Base-by-base conservation (phyloP, 2,329 filamentous ascomycete species). In the Onygenales sp. region DNA sequence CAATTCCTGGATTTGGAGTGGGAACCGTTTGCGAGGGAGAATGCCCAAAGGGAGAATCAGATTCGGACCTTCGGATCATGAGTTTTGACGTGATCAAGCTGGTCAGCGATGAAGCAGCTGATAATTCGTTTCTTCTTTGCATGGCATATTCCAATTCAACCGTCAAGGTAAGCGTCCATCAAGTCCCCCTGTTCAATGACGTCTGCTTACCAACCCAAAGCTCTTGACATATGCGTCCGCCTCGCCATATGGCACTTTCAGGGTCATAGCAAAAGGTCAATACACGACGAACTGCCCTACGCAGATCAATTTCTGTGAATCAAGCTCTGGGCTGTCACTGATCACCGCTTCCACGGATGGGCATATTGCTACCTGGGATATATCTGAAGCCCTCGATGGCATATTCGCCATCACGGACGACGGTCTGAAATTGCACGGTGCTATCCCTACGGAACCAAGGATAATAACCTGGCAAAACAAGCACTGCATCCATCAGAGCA, bases 121-220 rank as follows among this genome's bases (percentile, higher is more conserved):
- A 60, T 34, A 55, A 59, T 40, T 56, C 53, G 4, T 83, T 86
- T 61, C 63, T 82, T 2, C 75, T 96, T 52, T 82, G 82, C 0
- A 78, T 95, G 71, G 85, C 80, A 0, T 84, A 93, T 61, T 96
- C 92, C 0, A 92, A 96, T 69, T 96, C 92, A 0, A 83, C 79
- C 2, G 67, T 95, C 42, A 85, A 84, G 67, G 75, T 78, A 62
- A 66, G 63, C 55, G 9, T 37, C 32, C 14, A 52, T 64, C 55
- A 66, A 48, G 9, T 13, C 36, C 1, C 40, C 32, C 14, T 33
- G 13, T n/a, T 34, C n/a, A n/a, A 27, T 14, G n/a, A 42, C 42
- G 34, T 36, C 11, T 21, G 7, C 46, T 49, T 27, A 47, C 43
- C 43, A 39, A 9, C 36, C n/a, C 9, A 21, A 56, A 80, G 77